Evolutionary conservation across 169 alveolate species (phyloP), one percentile per base, ranked within the genome.

Genomic region (Blepharisma undulans): DNA sequence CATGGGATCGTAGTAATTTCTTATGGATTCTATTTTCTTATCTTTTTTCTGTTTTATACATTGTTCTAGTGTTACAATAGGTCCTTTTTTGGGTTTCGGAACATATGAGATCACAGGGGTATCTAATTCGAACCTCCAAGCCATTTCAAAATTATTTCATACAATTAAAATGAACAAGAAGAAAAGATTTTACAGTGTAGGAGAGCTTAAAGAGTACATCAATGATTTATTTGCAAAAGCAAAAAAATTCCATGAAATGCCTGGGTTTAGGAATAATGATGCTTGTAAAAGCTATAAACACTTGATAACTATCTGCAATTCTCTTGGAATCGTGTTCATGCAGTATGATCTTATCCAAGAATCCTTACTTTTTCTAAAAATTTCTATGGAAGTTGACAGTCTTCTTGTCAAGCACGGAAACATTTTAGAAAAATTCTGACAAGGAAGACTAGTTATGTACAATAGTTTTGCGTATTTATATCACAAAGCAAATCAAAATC

Each of bases 371-470:
- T 32, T 84, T 84, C 48, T 84, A 76, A 36, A 21, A 34, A 84
- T 32, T n/a, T n/a, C 89, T 8, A 25, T 60, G 25, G 29, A 22
- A 36, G 89, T 30, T n/a, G 89, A 61, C 29, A 5, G 29, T n/a
- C 22, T 19, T 7, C 30, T 84, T 19, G 32, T 19, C 22, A 33
- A 60, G 27, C 36, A 34, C n/a, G 89, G 77, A 30, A 61, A 22
- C 25, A n/a, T 84, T 59, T 25, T 34, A 25, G 77, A 48, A 32
- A 33, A 60, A n/a, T 84, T 48, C 34, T 84, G 89, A 32, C 79
- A 61, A 84, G 89, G 89, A 33, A 84, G 89, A n/a, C 34, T 84
- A 19, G 30, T 84, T 22, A 84, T 76, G 27, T 48, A 48, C 78
- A 84, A 84, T 30, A 84, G 36, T 60, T 60, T 84, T 19, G 89